Evolutionary conservation across 2,329 filamentous ascomycete genomes (phyloP).

Genomic region (Metarhizium album): DNA sequence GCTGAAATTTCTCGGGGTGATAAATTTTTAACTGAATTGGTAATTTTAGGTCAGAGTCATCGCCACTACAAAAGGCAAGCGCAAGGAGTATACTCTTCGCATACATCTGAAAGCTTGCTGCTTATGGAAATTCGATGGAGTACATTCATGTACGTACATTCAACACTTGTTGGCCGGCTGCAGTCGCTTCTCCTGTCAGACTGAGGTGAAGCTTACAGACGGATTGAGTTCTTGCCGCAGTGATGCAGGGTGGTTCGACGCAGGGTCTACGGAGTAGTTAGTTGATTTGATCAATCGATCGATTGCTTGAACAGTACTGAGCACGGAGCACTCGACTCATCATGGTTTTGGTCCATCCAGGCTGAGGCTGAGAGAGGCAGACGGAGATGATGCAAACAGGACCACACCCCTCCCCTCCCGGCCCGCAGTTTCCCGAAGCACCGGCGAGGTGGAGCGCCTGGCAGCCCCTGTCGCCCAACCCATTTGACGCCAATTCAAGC

Average conservation of each 20-base stretch:
- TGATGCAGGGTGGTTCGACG: neutral
- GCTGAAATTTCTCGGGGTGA: too few relatives aligned
- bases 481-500: conserved; percentile 4
- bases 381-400: too few relatives aligned
- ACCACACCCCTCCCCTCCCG: too few relatives aligned
- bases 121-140: too few relatives aligned
- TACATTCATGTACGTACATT: neutral
- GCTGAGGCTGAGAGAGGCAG: too few relatives aligned
- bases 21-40: too few relatives aligned
- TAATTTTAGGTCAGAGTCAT: too few relatives aligned
- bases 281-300: neutral
- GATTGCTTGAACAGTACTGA: neutral
- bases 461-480: conserved; percentile 3
- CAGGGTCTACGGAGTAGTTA: neutral
- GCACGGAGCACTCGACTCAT: too few relatives aligned
- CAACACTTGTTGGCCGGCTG: neutral
- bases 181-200: neutral
- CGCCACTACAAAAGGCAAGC: too few relatives aligned
- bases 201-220: neutral
- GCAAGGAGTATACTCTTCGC: too few relatives aligned
- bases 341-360: too few relatives aligned
- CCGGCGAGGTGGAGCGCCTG: neutral
- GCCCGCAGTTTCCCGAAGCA: neutral
- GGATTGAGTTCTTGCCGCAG: neutral
- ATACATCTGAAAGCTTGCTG: too few relatives aligned